Base-by-base conservation (phyloP, 768 basidiomycete genomes). In the Leccinum truebloodii region DNA sequence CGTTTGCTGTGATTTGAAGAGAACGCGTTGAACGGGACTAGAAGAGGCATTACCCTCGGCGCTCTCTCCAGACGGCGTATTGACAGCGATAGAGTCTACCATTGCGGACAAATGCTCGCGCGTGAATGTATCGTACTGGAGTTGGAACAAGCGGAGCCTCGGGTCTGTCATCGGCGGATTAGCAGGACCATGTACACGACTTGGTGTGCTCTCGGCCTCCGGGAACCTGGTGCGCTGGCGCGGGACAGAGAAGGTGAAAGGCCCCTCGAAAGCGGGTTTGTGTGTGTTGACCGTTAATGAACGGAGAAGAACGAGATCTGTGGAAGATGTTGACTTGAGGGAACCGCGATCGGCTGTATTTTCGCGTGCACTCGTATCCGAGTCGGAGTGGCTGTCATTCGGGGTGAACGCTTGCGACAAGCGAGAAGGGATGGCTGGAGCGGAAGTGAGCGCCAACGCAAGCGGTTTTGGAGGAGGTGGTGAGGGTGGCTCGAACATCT, bases 91-190 rank as follows among this genome's bases (percentile, higher is more conserved):
- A 3, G 94, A 92, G 65, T 97, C 95, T 2, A 96, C 94, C 76
- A 98, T 84, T 0, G 92, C 94, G 3, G 93, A 94, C 48, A 98
- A 84, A 70, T 97, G 94, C 22, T 96, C 92, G 49, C 94, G 86
- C 1, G 96, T 99, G 70, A 92, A 95, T 0, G 96, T 98, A 73
- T 99, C 96, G 69, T 98, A 98, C 64, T 94, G 88, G 55, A 95
- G 91, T 69, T 94, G 90, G 76, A 98, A 98, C 39, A 98, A 81
- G 13, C 89, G 87, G 12, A 94, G 83, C 30, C 87, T 86, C 3
- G 91, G 86, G 69, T 93, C 91, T 28, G 87, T 89, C 28, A 70
- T 65, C 22, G 81, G 80, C 28, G 69, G 67, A 55, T 69, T 75
- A 32, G 59, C 63, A 39, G 44, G 53, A 57, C 60, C 65, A 59